Evolutionary conservation across 192 early-diverging fungal species (phyloP).

Genomic region (Thoreauomyces humboldtii): DNA sequence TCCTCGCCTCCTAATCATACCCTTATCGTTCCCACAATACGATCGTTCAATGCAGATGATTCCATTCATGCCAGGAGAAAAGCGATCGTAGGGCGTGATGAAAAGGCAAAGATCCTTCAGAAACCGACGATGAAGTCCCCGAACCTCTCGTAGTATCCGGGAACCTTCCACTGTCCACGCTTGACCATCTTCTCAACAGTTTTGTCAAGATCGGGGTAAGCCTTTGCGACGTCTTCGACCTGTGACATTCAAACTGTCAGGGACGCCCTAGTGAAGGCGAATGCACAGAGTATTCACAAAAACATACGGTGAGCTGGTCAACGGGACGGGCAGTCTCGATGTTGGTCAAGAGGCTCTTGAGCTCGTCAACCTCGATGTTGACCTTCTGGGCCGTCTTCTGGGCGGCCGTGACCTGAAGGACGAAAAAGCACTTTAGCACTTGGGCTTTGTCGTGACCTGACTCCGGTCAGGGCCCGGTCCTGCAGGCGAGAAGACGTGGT

Average conservation of each 20-base stretch:
- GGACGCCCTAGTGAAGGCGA: no score
- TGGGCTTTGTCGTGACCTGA: no score
- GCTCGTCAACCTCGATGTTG: conserved; percentile 79
- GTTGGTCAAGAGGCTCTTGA: conserved; percentile 85
- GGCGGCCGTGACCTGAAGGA: conserved; percentile 75
- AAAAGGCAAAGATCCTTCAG: conserved; percentile 31
- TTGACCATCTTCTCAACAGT: conserved; percentile 88
- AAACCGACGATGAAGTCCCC: conserved; percentile 54
- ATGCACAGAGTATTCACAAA: no score
- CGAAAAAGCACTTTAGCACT: no score
- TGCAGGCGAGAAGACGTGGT: no score
- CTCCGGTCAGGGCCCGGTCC: no score
- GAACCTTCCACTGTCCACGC: conserved; percentile 87
- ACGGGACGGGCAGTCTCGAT: conserved; percentile 93
- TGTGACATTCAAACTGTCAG: conserved; percentile 36
- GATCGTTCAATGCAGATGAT: no score
- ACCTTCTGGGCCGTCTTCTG: conserved; percentile 82
- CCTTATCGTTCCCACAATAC: no score
- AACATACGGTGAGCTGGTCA: conserved; percentile 84
- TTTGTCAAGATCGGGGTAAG: conserved; percentile 87
- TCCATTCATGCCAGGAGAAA: no score
- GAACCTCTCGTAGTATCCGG: conserved; percentile 90
- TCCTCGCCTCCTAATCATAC: no score
- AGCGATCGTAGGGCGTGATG: no score
- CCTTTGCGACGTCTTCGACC: conserved; percentile 91